Conservation (phyloP, 352 stramenopile species). For the Thalassiosira hispida region DNA sequence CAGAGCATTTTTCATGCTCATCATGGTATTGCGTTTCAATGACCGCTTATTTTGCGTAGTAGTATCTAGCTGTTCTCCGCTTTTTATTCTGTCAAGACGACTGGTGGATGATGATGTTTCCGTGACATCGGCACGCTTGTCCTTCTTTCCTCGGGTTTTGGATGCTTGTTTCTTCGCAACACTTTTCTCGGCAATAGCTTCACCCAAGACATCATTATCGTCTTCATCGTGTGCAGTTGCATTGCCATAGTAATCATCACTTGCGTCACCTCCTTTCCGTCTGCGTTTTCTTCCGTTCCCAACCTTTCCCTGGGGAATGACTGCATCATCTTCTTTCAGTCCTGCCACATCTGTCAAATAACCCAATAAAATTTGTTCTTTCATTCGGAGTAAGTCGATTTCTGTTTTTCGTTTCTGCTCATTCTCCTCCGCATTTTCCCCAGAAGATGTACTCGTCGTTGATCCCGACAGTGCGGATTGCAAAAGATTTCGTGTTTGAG, state of each 20-base stretch:
- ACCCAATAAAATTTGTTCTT: constrained; percentile 63
- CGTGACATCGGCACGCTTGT: not conserved
- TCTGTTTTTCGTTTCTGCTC: constrained; percentile 28
- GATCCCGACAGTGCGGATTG: constrained; percentile 4
- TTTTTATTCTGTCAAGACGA: constrained; percentile 59
- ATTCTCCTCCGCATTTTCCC: constrained; percentile 11
- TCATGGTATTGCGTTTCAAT: constrained; percentile 49
- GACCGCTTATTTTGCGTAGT: not conserved
- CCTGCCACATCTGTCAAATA: constrained; percentile 53
- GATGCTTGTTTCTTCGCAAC: constrained; percentile 3
- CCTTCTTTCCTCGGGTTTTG: constrained; percentile 8
- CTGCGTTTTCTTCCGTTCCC: constrained; percentile 4
- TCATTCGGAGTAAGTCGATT: constrained; percentile 55
- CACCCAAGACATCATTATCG: constrained; percentile 2
- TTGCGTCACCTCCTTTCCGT: not conserved
- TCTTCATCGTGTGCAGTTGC: not conserved
- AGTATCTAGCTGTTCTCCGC: constrained; percentile 39
- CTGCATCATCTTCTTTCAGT: constrained; percentile 37
- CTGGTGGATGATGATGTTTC: constrained; percentile 18
- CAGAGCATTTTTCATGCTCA: constrained; percentile 56
- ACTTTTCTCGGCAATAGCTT: constrained; percentile 8
- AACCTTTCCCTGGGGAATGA: constrained; percentile 34
- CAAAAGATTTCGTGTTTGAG: constrained; percentile 18
- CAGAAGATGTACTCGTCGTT: not conserved
- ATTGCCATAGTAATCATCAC: constrained; percentile 46